A percentile compares a stretch with the other conserved stretches of the same genome.
Evolutionary conservation across 257 asterid species (phyloP).

Genomic region (Solanum clarkiae): DNA sequence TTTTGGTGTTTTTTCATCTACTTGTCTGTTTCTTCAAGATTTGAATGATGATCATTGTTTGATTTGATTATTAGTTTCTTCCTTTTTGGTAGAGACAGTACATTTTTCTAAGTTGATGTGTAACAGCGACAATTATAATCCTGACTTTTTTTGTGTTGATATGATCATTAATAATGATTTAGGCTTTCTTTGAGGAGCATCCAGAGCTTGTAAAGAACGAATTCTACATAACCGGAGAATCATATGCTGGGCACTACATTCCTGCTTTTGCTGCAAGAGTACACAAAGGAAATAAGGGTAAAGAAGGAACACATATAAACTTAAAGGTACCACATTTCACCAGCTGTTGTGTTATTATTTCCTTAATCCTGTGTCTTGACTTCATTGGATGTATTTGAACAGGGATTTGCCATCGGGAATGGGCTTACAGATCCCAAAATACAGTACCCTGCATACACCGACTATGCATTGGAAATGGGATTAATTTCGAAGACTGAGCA

Average conservation of each 20-base stretch:
- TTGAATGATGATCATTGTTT: neutral
- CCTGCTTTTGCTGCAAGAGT: constrained; percentile 95
- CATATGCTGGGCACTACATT: constrained; percentile 93
- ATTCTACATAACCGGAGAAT: constrained; percentile 89
- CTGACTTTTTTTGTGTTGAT: neutral
- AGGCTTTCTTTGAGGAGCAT: constrained; percentile 92
- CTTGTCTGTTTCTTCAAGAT: neutral
- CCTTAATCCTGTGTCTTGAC: neutral
- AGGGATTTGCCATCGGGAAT: constrained; percentile 96
- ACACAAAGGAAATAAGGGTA: constrained; percentile 73
- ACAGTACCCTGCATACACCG: constrained; percentile 87
- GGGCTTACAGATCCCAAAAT: constrained; percentile 92
- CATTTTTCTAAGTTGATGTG: neutral
- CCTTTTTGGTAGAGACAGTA: neutral
- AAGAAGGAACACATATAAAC: constrained; percentile 67
- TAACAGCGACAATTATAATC: neutral
- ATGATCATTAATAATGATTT: neutral
- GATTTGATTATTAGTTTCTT: neutral
- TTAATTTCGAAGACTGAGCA: constrained; percentile 52
- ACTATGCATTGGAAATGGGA: constrained; percentile 84
- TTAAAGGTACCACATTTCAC: constrained; percentile 49
- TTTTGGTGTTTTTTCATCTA: neutral
- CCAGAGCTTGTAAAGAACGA: constrained; percentile 66
- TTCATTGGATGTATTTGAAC: constrained; percentile 16
- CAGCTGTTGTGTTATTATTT: neutral